A percentile compares a stretch with the other conserved stretches of the same genome.
phyloP scores from a whole-genome alignment of 345 rosid species.

The Barbarea vulgaris region DNA sequence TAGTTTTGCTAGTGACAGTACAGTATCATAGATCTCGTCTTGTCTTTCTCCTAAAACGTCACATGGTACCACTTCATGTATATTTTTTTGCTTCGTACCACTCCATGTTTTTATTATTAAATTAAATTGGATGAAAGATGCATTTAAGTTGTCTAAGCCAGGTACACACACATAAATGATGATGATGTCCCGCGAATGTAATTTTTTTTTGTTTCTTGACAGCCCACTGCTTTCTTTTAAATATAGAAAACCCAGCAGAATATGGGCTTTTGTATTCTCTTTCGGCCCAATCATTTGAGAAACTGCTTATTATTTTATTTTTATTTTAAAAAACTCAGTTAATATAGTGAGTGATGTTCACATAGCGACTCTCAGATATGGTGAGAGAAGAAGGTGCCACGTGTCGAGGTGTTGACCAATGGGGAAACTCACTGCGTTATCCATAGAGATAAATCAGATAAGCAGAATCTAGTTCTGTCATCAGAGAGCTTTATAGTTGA shows the following conservation, averaged over 20 bases:
- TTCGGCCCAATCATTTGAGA: background rate
- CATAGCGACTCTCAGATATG: slow-evolving; percentile 32
- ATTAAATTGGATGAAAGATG: background rate
- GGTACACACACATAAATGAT: too few relatives aligned
- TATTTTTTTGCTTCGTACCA: slow-evolving; percentile 13
- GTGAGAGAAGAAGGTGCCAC: slow-evolving; percentile 30
- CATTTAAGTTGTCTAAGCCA: slow-evolving; percentile 9
- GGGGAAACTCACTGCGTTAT: slow-evolving; percentile 37
- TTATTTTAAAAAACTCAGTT: background rate
- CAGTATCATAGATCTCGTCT: slow-evolving; percentile 11
- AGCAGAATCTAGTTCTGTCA: slow-evolving; percentile 40
- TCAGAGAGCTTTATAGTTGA: slow-evolving; percentile 23
- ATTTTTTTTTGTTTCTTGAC: background rate
- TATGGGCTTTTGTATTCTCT: background rate
- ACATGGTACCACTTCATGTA: slow-evolving; percentile 40
- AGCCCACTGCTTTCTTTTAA: background rate
- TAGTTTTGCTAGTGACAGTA: slow-evolving; percentile 16
- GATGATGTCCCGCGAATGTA: background rate
- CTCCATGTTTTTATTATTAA: slow-evolving; percentile 3
- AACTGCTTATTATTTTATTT: background rate
- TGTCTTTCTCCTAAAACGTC: slow-evolving; percentile 25
- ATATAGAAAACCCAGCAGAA: background rate
- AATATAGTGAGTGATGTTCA: background rate
- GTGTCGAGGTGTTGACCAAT: slow-evolving; percentile 36
- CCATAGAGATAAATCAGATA: slow-evolving; percentile 40